Conservation (phyloP, 306 rosid species). For the Trichosanthes cucumerina region DNA sequence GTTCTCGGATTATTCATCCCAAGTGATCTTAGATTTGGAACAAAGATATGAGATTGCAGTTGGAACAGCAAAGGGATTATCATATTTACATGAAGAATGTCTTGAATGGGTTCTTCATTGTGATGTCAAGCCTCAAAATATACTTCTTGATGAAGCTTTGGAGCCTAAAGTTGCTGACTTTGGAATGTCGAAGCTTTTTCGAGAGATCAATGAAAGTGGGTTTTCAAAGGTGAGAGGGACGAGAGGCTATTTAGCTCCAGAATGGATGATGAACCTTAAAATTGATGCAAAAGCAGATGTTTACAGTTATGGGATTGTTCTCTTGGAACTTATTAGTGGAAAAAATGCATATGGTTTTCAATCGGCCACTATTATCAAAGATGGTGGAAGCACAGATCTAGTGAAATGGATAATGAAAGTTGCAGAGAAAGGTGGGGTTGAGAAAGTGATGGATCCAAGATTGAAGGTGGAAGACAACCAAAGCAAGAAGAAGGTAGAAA, state of each 20-base stretch:
- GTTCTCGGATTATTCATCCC: constrained; percentile 11
- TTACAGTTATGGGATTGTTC: constrained; percentile 35
- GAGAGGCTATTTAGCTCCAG: constrained; percentile 33
- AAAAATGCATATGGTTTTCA: constrained; percentile 19
- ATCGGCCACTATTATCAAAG: not conserved
- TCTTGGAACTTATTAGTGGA: constrained; percentile 29
- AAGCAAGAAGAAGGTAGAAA: constrained; percentile 18
- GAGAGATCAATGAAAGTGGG: constrained; percentile 15
- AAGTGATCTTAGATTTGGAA: constrained; percentile 11
- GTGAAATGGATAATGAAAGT: constrained; percentile 19
- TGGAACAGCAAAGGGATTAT: constrained; percentile 34
- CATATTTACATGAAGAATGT: constrained; percentile 41
- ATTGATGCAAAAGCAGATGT: constrained; percentile 36
- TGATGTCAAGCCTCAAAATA: constrained; percentile 40
- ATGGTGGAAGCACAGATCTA: constrained; percentile 10
- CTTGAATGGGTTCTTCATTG: constrained; percentile 33
- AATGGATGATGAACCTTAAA: constrained; percentile 32
- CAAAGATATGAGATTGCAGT: constrained; percentile 26
- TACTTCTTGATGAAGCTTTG: constrained; percentile 15
- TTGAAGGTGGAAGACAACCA: not conserved
- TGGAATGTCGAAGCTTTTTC: constrained; percentile 34
- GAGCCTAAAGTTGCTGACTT: constrained; percentile 33
- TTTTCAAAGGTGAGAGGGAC: constrained; percentile 31
- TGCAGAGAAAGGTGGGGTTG: constrained; percentile 11
- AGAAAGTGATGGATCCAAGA: constrained; percentile 22